A percentile compares a stretch with the other conserved stretches of the same genome.
Evolutionary conservation across 1,139 yeast genomes (phyloP).

Genomic region (Tardiomyces depauwii): DNA sequence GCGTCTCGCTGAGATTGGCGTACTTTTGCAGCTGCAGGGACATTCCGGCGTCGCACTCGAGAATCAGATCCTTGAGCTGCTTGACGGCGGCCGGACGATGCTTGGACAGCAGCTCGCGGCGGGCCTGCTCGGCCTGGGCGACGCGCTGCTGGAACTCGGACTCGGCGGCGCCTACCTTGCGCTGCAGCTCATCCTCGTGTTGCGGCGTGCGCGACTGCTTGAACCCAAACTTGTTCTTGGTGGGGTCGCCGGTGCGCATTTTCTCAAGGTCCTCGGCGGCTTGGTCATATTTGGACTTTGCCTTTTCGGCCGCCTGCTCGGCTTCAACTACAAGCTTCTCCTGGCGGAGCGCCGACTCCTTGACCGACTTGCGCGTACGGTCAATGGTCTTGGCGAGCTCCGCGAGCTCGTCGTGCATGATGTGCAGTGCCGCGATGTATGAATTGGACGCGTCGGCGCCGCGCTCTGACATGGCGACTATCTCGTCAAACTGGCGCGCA

Average conservation of each 20-base stretch:
- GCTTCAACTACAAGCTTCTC: constrained; percentile 82
- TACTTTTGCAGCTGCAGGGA: constrained; percentile 81
- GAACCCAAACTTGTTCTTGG: constrained; percentile 58
- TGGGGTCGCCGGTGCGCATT: constrained; percentile 69
- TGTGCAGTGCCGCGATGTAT: constrained; percentile 66
- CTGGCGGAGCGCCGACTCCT: constrained; percentile 70
- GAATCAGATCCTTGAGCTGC: constrained; percentile 61
- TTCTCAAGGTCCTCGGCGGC: constrained; percentile 82
- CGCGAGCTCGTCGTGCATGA: constrained; percentile 77
- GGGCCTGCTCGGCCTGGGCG: constrained; percentile 55
- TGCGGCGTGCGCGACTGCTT: constrained; percentile 76
- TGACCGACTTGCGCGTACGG: constrained; percentile 58
- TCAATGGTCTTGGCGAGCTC: constrained; percentile 62
- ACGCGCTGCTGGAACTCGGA: constrained; percentile 75
- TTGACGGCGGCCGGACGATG: constrained; percentile 72
- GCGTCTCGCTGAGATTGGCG: constrained; percentile 76
- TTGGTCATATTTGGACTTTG: constrained; percentile 68
- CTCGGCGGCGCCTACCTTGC: constrained; percentile 77
- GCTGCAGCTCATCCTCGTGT: constrained; percentile 81
- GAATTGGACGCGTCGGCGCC: constrained; percentile 61
- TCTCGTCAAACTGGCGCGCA: constrained; percentile 49
- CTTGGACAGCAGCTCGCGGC: constrained; percentile 58
- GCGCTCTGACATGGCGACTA: constrained; percentile 70
- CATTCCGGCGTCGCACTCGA: constrained; percentile 83
- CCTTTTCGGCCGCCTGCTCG: constrained; percentile 76